These are phyloP conservation scores for Lophiostoma macrostomum DNA, from an alignment of 495 filamentous ascomycete species.

Conservation along the genomic window DNA sequence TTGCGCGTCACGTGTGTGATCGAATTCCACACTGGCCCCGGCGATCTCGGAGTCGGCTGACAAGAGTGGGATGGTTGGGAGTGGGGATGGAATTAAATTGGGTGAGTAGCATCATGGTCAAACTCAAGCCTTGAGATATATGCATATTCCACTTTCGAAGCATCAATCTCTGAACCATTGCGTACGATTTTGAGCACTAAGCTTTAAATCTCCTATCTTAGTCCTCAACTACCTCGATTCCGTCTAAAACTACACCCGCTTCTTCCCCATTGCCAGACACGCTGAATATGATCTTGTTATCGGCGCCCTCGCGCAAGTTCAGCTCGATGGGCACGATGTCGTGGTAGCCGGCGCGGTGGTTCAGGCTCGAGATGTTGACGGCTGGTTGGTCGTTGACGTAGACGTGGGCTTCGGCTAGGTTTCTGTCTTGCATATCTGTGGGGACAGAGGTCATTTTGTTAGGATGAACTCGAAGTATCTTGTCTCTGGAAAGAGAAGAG, in stretches of 20 bases:
- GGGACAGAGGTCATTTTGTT: background rate
- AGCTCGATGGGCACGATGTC: conserved; percentile 41
- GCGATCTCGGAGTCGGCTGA: too few species aligned
- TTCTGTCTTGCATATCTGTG: too few species aligned
- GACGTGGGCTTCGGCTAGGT: conserved; percentile 42
- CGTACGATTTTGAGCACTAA: too few species aligned
- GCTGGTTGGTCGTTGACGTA: conserved; percentile 42
- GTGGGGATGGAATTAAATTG: too few species aligned
- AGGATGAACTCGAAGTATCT: conserved; percentile 20
- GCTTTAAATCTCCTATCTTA: too few species aligned
- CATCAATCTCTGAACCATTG: too few species aligned
- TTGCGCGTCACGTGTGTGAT: too few species aligned
- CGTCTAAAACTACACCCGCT: conserved; percentile 11
- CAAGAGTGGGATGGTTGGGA: too few species aligned
- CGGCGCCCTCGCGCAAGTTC: conserved; percentile 37
- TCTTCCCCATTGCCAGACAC: conserved; percentile 36
- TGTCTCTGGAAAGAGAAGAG: conserved; percentile 21
- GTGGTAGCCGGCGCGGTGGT: conserved; percentile 45
- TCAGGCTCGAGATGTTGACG: conserved; percentile 43
- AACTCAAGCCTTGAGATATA: too few species aligned
- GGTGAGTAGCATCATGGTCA: too few species aligned
- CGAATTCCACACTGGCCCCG: too few species aligned
- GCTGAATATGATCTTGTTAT: conserved; percentile 44
- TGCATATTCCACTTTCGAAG: too few species aligned
- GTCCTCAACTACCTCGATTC: conserved; percentile 21